Evolutionary conservation across 495 filamentous ascomycete genomes (phyloP).

Genomic region (Cercophora scortea): DNA sequence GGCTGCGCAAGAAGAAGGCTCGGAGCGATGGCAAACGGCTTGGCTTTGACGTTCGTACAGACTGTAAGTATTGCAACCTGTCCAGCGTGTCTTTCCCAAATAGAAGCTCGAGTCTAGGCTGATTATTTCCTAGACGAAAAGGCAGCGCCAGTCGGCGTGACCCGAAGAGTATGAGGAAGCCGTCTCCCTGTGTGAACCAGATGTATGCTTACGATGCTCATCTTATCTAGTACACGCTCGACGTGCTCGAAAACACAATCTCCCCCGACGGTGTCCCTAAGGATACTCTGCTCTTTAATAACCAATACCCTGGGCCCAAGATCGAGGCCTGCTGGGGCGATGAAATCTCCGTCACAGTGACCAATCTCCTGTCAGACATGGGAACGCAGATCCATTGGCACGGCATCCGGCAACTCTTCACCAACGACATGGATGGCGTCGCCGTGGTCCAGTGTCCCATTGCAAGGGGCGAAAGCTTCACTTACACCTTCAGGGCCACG

Average conservation of each 20-base stretch:
- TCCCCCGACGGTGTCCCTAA: constrained; percentile 43
- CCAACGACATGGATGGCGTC: constrained; percentile 30
- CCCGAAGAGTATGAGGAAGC: background rate
- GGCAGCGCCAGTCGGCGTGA: no score
- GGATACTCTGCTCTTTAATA: constrained; percentile 23
- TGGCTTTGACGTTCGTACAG: constrained; percentile 8
- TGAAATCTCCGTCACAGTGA: constrained; percentile 26
- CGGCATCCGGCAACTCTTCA: constrained; percentile 32
- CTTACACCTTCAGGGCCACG: constrained; percentile 36
- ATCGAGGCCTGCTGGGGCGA: constrained; percentile 53
- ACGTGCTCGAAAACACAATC: constrained; percentile 14
- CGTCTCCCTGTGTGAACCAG: background rate
- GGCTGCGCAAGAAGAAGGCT: background rate
- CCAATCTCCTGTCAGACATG: background rate
- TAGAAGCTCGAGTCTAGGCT: background rate
- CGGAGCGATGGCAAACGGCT: constrained; percentile 2
- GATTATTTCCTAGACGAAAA: no score
- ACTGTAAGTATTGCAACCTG: constrained; percentile 3
- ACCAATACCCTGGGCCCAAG: constrained; percentile 36
- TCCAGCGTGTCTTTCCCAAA: background rate
- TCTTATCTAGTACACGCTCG: constrained; percentile 12
- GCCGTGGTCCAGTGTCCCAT: constrained; percentile 42
- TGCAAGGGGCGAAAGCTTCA: constrained; percentile 29
- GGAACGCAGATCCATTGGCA: constrained; percentile 44
- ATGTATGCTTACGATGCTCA: background rate